A percentile compares a stretch with the other conserved stretches of the same genome.
These are phyloP conservation scores for Thraustochytrium sp. DNA, from an alignment of 352 stramenopile genomes.

Conservation along the genomic window DNA sequence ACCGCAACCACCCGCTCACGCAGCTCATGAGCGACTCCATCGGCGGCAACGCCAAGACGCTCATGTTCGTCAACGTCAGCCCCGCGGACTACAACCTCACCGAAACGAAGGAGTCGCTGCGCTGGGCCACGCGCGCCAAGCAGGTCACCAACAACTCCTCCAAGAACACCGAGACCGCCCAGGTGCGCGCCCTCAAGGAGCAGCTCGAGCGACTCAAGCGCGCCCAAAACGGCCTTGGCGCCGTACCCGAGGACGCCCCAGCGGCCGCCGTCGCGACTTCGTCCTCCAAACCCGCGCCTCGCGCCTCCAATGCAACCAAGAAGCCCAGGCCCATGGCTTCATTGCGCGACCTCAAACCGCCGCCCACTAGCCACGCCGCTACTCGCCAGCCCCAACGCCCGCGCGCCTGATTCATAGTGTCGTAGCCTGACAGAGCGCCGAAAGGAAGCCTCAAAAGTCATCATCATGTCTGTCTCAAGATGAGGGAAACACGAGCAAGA, in stretches of 20 bases:
- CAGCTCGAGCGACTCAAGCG: conserved; percentile 4
- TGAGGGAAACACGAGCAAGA: no score
- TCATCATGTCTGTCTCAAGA: neutral
- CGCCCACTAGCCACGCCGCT: neutral
- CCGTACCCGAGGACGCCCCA: neutral
- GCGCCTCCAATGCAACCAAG: no score
- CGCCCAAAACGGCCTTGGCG: neutral
- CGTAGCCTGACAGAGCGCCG: neutral
- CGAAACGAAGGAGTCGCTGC: conserved; percentile 94
- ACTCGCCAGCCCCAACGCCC: neutral
- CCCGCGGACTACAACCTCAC: conserved; percentile 87
- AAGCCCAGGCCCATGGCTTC: conserved; percentile 17
- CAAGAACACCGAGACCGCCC: conserved; percentile 42
- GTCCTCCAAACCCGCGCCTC: no score
- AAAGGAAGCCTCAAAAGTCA: neutral
- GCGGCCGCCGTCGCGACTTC: neutral
- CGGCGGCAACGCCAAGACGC: conserved; percentile 95
- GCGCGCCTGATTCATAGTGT: neutral
- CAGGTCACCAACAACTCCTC: conserved; percentile 55
- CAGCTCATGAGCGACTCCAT: conserved; percentile 93
- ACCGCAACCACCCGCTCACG: conserved; percentile 87
- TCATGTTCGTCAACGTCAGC: conserved; percentile 99
- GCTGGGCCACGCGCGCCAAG: conserved; percentile 91
- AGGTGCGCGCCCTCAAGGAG: conserved; percentile 4
- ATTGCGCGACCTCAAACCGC: neutral